phyloP scores from a whole-genome alignment of 202 grass and related monocot genomes.

The Alloteropsis angusta region DNA sequence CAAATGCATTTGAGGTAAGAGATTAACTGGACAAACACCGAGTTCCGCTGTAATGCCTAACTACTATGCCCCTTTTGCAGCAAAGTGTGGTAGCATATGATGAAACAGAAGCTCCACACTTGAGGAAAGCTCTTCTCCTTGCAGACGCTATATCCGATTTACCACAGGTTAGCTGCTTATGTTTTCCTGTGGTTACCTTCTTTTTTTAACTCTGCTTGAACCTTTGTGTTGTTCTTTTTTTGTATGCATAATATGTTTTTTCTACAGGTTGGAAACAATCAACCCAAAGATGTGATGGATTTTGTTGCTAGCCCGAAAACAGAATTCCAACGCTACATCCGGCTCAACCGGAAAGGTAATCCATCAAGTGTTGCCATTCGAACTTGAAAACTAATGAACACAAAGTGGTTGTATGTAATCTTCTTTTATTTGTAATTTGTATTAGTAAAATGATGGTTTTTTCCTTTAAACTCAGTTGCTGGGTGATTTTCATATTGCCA shows the following conservation, averaged over 20 bases:
- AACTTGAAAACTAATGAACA: neutral
- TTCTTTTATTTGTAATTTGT: neutral
- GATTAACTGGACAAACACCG: neutral
- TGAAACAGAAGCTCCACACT: constrained; percentile 4
- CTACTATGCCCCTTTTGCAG: constrained; percentile 21
- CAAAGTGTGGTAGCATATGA: constrained; percentile 53
- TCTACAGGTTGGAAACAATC: constrained; percentile 42
- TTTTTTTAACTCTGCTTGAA: neutral
- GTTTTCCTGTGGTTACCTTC: neutral
- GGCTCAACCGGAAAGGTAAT: constrained; percentile 37
- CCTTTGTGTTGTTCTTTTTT: neutral
- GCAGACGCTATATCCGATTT: constrained; percentile 65
- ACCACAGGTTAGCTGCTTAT: constrained; percentile 20
- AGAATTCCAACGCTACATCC: constrained; percentile 52
- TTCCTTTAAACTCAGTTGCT: neutral
- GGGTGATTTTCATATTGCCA: neutral
- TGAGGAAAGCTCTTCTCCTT: constrained; percentile 40
- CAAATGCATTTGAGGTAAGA: constrained; percentile 47
- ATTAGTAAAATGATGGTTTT: neutral
- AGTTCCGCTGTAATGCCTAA: neutral
- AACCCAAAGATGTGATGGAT: constrained; percentile 37
- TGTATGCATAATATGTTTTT: neutral
- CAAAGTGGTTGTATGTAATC: neutral
- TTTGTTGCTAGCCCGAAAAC: constrained; percentile 20
- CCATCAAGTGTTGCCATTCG: neutral